Evolutionary conservation across 2,329 filamentous ascomycete genomes (phyloP).

Genomic region (Penicillium nordicum): DNA sequence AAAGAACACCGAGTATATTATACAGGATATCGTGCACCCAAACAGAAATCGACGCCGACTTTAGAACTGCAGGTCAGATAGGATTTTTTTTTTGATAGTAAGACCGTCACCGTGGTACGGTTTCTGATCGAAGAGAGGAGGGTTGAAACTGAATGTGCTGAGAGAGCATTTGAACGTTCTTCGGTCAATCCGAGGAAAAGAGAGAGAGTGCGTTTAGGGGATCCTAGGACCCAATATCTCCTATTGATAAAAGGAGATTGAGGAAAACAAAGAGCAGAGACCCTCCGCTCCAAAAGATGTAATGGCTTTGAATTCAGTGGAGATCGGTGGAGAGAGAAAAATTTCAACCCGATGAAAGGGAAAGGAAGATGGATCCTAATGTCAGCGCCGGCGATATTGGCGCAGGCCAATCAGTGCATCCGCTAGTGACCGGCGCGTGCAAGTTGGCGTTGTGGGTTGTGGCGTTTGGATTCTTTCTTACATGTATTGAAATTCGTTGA

Average conservation of each 20-base stretch:
- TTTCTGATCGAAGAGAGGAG: constrained; percentile 41
- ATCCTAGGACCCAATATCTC: constrained; percentile 3
- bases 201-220: constrained; percentile 11
- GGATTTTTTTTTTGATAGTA: constrained; percentile 22
- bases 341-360: constrained; percentile 14
- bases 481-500: constrained; percentile 13
- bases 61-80: constrained; percentile 18
- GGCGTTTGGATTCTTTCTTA: constrained; percentile 10
- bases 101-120: constrained; percentile 45
- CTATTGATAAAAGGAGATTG: background rate
- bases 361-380: constrained; percentile 7
- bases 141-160: constrained; percentile 37
- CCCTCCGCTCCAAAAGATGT: constrained; percentile 8
- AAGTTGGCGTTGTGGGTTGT: constrained; percentile 8
- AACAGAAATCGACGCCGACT: constrained; percentile 36
- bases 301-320: constrained; percentile 8
- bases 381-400: constrained; percentile 9
- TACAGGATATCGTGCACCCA: constrained; percentile 44
- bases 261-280: constrained; percentile 7
- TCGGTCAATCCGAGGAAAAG: constrained; percentile 23
- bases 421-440: constrained; percentile 9
- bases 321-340: constrained; percentile 19
- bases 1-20: constrained; percentile 40
- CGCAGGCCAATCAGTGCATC: constrained; percentile 6
- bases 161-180: constrained; percentile 46